phyloP scores from a whole-genome alignment of 176 grass and related monocot species.

The Ensete glaucum region DNA sequence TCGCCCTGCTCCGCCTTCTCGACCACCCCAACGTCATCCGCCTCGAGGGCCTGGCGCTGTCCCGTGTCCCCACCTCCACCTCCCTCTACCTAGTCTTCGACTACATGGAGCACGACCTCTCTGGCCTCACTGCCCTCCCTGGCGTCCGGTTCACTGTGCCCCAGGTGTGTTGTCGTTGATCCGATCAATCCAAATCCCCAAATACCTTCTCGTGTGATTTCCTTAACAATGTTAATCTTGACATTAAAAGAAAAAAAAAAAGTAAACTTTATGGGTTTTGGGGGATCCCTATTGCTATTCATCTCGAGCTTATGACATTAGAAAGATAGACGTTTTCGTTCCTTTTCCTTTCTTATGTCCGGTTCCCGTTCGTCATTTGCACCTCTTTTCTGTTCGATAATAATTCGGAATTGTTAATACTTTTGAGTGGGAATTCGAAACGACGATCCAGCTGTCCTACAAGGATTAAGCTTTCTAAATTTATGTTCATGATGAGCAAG shows the following conservation, averaged over 20 bases:
- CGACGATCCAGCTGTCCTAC: too few relatives aligned
- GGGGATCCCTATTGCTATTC: not conserved
- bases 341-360: too few relatives aligned
- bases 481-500: too few relatives aligned
- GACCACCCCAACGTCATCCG: slow-evolving; percentile 65
- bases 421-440: too few relatives aligned
- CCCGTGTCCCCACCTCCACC: slow-evolving; percentile 56
- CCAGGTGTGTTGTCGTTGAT: slow-evolving; percentile 34
- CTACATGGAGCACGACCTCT: slow-evolving; percentile 97
- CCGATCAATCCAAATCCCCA: not conserved
- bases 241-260: too few relatives aligned
- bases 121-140: slow-evolving; percentile 47
- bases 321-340: not conserved
- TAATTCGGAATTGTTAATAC: too few relatives aligned
- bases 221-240: not conserved
- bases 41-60: slow-evolving; percentile 71
- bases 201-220: not conserved
- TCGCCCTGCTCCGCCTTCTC: slow-evolving; percentile 67
- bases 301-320: not conserved
- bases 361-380: too few relatives aligned
- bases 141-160: slow-evolving; percentile 51
- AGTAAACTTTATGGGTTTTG: not conserved
- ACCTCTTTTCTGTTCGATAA: too few relatives aligned
- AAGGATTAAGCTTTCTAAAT: too few relatives aligned
- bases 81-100: slow-evolving; percentile 93